phyloP scores from a whole-genome alignment of 2,329 filamentous ascomycete species.

The Amauroascus verrucosus region DNA sequence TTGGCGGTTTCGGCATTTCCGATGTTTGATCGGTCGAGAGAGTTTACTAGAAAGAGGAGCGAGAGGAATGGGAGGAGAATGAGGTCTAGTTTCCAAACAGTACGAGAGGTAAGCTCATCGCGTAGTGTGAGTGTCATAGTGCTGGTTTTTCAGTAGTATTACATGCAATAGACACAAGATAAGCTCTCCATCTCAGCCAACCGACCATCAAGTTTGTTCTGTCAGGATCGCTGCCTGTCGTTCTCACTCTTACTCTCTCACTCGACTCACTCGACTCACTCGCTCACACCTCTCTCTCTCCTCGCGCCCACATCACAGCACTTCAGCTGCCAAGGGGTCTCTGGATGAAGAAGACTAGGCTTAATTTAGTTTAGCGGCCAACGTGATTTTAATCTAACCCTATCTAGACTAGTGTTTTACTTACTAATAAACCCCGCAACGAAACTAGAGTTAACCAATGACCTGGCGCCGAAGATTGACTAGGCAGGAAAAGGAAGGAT shows the following conservation, averaged over 20 bases:
- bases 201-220: no score
- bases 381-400: not conserved
- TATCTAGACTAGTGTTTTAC: not conserved
- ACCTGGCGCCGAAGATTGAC: not conserved
- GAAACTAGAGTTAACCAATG: not conserved
- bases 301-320: no score
- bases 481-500: slow-evolving; percentile 12
- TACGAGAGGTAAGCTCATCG: slow-evolving; percentile 13
- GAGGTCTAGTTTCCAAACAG: slow-evolving; percentile 39
- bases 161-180: not conserved
- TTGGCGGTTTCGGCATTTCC: slow-evolving; percentile 48
- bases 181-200: no score
- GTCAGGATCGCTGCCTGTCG: no score
- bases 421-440: not conserved
- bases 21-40: slow-evolving; percentile 45
- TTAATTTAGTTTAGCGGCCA: not conserved
- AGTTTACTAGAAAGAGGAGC: slow-evolving; percentile 44
- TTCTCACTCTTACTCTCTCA: no score
- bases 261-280: not conserved
- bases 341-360: not conserved
- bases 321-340: no score
- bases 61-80: slow-evolving; percentile 44
- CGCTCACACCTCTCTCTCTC: no score
- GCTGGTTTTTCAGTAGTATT: not conserved
- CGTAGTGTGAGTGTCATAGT: slow-evolving; percentile 3